phyloP scores from a whole-genome alignment of 768 basidiomycete genomes.

The Tubosaeta sp. region DNA sequence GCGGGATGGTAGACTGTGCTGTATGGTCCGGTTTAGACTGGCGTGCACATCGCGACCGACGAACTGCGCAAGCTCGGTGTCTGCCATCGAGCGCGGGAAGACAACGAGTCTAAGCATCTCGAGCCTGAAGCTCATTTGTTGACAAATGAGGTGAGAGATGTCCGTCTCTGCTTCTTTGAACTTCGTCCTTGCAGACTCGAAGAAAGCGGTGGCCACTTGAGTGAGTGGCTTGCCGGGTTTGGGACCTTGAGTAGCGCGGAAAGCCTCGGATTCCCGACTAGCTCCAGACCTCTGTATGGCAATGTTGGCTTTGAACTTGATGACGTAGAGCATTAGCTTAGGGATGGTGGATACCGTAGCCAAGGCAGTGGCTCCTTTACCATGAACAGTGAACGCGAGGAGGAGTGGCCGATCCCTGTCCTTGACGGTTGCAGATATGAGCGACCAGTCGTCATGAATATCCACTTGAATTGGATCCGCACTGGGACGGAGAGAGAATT shows the following conservation, averaged over 20 bases:
- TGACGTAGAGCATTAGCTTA: conserved; percentile 66
- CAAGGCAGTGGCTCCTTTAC: conserved; percentile 61
- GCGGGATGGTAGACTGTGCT: conserved; percentile 45
- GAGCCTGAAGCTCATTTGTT: conserved; percentile 71
- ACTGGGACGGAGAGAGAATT: conserved; percentile 33
- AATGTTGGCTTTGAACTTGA: conserved; percentile 72
- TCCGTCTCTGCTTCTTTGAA: conserved; percentile 64
- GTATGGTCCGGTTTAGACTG: conserved; percentile 59
- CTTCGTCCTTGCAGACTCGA: conserved; percentile 65
- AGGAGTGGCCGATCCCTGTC: conserved; percentile 50
- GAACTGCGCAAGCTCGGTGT: conserved; percentile 75
- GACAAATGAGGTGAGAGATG: conserved; percentile 59
- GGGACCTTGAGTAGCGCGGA: conserved; percentile 65
- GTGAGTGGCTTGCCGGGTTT: conserved; percentile 79
- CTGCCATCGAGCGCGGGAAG: conserved; percentile 77
- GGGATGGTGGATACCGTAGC: conserved; percentile 76
- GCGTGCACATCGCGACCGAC: conserved; percentile 65
- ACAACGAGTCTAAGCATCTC: conserved; percentile 62
- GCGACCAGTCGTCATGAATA: conserved; percentile 81
- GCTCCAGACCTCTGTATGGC: conserved; percentile 73
- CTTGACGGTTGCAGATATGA: conserved; percentile 36
- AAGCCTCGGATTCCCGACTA: conserved; percentile 72
- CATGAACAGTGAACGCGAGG: conserved; percentile 71
- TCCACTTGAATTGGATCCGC: conserved; percentile 74
- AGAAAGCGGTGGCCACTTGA: conserved; percentile 81